A percentile compares a stretch with the other conserved stretches of the same genome.
phyloP scores from a whole-genome alignment of 2,329 filamentous ascomycete species.

The Calonectria pseudoreteaudii region DNA sequence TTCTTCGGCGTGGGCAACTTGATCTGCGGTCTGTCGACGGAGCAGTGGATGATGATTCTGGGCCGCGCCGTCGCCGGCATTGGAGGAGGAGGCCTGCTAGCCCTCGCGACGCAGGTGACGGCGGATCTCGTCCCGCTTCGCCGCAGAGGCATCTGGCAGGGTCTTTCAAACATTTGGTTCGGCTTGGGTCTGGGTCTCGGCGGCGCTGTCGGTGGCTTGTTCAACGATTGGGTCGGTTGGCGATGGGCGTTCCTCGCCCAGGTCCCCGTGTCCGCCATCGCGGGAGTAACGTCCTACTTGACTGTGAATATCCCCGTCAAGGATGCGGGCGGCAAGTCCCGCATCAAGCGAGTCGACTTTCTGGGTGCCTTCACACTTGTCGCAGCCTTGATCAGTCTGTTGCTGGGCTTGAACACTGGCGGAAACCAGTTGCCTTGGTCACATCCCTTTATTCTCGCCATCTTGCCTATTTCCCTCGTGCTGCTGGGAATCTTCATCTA shows the following conservation, averaged over 20 bases:
- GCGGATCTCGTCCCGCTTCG: background rate
- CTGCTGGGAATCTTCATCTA: background rate
- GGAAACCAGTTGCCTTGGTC: background rate
- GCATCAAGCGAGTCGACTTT: background rate
- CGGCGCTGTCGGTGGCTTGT: background rate
- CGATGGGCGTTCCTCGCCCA: background rate
- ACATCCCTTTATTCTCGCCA: background rate
- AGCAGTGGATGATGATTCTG: background rate
- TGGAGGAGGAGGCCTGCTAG: background rate
- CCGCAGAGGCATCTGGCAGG: background rate
- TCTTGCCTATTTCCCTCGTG: background rate
- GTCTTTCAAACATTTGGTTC: background rate
- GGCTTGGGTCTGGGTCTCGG: background rate
- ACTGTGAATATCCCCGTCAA: conserved; percentile 2
- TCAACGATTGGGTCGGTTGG: conserved; percentile 2
- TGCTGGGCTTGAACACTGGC: background rate
- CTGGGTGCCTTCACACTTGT: background rate
- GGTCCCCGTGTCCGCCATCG: background rate
- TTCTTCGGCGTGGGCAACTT: background rate
- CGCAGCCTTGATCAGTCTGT: background rate
- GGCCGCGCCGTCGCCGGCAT: background rate
- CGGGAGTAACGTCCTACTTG: background rate
- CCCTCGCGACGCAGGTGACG: background rate
- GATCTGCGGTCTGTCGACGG: background rate
- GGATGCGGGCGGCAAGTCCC: background rate